phyloP scores from a whole-genome alignment of 75 land plant species.

The Larix kaempferi region DNA sequence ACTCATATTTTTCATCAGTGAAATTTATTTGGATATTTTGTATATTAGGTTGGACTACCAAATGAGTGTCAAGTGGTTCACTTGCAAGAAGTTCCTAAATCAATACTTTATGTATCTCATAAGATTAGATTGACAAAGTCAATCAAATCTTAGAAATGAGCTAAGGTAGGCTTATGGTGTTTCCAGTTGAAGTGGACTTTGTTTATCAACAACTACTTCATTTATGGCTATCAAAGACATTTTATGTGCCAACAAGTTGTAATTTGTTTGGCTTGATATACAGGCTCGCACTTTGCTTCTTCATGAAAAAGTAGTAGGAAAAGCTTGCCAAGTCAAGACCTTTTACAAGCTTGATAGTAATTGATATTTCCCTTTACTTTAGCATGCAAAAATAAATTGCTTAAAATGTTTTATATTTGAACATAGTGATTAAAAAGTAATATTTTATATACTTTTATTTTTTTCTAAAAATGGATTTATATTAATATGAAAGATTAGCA shows the following conservation, averaged over 20 bases:
- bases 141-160: conserved; percentile 37
- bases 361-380: background rate
- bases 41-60: background rate
- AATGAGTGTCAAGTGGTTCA: background rate
- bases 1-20: background rate
- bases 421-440: no score
- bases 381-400: no score
- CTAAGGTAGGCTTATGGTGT: conserved; percentile 22
- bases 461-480: no score
- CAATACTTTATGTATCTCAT: conserved; percentile 26
- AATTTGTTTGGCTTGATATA: background rate
- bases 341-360: conserved; percentile 35
- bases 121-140: conserved; percentile 32
- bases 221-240: background rate
- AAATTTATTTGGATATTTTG: background rate
- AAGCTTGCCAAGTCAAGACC: conserved; percentile 32
- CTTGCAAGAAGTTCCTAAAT: conserved; percentile 38
- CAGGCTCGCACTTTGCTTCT: conserved; percentile 38
- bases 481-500: no score
- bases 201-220: background rate
- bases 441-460: no score
- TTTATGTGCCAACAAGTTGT: background rate
- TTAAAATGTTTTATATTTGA: no score
- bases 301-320: conserved; percentile 34
- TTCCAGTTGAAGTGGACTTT: conserved; percentile 1